A percentile compares a stretch with the other conserved stretches of the same genome.
These are phyloP conservation scores for Monoraphidium neglectum DNA, from an alignment of 139 green algal species.

Conservation along the genomic window DNA sequence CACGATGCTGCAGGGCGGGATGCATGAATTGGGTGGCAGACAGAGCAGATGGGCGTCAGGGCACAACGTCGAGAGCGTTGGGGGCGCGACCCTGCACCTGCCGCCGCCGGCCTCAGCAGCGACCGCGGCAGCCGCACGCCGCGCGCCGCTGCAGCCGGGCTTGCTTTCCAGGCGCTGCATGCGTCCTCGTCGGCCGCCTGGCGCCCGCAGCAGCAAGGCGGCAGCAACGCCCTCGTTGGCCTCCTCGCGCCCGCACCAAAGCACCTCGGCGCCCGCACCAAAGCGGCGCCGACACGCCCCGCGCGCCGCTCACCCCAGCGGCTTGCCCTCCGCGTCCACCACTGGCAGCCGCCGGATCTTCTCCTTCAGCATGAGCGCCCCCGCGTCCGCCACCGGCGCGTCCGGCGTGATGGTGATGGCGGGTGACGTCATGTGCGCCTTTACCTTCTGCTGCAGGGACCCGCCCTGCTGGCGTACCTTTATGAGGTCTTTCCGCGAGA, in stretches of 20 bases:
- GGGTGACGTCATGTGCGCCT: conserved; percentile 63
- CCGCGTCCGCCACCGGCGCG: conserved; percentile 53
- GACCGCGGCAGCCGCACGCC: no score
- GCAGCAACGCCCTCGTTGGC: conserved; percentile 12
- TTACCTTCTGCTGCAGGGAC: conserved; percentile 47
- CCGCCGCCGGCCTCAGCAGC: no score
- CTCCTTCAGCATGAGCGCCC: conserved; percentile 64
- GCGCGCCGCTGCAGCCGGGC: no score
- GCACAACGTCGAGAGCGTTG: no score
- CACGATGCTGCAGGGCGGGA: conserved; percentile 49
- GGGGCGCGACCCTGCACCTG: no score
- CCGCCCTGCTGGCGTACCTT: conserved; percentile 48
- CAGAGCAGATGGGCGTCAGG: neutral
- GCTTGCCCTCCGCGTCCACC: conserved; percentile 51
- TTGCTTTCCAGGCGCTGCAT: no score
- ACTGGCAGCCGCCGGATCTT: conserved; percentile 74
- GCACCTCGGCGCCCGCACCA: no score
- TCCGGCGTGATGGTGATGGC: conserved; percentile 50
- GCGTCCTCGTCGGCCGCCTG: no score
- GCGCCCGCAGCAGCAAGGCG: no score
- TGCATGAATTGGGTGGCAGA: neutral
- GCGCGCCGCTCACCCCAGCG: conserved; percentile 33
- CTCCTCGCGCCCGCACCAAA: conserved; percentile 57
- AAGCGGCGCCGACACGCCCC: neutral
- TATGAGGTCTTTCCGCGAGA: conserved; percentile 76